Conservation (phyloP, 371 early-diverging fungal species). For the Circinella umbellata region DNA sequence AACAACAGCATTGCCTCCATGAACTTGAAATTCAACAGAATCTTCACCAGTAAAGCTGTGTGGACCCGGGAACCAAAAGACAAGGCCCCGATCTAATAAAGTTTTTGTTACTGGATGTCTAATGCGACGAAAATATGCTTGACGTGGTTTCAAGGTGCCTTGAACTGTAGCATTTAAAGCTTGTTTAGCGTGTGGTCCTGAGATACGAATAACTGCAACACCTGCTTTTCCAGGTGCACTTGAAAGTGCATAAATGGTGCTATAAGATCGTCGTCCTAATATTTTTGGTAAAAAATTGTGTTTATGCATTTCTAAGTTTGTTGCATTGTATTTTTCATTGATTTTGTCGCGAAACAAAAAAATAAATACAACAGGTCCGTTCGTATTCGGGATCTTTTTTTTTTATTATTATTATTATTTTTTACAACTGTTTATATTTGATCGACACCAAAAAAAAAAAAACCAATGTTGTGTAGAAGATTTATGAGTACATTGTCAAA, state of each 20-base stretch:
- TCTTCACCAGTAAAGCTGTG: constrained; percentile 85
- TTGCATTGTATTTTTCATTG: neutral
- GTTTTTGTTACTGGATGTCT: constrained; percentile 53
- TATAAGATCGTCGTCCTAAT: neutral
- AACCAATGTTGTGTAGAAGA: constrained; percentile 6
- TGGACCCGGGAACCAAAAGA: constrained; percentile 77
- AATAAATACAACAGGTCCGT: constrained; percentile 8
- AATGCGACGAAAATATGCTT: constrained; percentile 57
- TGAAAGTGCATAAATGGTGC: constrained; percentile 79
- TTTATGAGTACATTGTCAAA: constrained; percentile 36
- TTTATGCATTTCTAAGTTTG: neutral
- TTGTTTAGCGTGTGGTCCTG: constrained; percentile 63
- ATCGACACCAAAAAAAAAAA: neutral
- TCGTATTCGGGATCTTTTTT: neutral
- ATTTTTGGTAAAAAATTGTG: neutral
- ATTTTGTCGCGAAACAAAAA: constrained; percentile 10
- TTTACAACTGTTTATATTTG: neutral
- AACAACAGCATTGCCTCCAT: constrained; percentile 80
- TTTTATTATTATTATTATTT: no score
- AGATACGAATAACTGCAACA: constrained; percentile 79
- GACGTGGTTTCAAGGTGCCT: constrained; percentile 30
- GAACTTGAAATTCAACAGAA: constrained; percentile 79
- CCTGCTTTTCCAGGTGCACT: constrained; percentile 81
- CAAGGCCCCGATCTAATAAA: constrained; percentile 65
- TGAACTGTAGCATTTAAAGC: constrained; percentile 27